Evolutionary conservation across 495 filamentous ascomycete genomes (phyloP).

Genomic region (Tuber calosporum): DNA sequence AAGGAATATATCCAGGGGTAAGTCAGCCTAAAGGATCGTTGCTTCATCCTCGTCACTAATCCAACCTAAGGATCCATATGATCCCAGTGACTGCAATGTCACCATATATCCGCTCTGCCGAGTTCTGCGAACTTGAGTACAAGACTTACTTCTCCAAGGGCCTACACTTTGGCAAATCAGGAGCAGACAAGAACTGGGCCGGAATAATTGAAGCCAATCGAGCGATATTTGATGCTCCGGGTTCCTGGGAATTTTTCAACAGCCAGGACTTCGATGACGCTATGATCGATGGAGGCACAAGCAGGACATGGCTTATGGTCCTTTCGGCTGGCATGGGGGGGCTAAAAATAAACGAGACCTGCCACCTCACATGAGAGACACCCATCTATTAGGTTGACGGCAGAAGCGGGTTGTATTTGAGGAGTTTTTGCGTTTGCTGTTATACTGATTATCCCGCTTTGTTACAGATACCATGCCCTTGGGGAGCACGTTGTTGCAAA

Average conservation of each 20-base stretch:
- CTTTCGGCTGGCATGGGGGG: slow-evolving; percentile 49
- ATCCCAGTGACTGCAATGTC: slow-evolving; percentile 70
- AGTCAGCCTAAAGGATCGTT: background rate
- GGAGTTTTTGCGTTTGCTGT: background rate
- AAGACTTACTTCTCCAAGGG: slow-evolving; percentile 54
- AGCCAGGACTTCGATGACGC: slow-evolving; percentile 54
- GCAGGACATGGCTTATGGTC: slow-evolving; percentile 79
- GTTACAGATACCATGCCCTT: background rate
- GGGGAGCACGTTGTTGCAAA: background rate
- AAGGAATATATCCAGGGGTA: slow-evolving; percentile 72
- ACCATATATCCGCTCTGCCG: slow-evolving; percentile 55
- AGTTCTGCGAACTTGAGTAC: slow-evolving; percentile 81
- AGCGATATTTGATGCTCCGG: slow-evolving; percentile 63
- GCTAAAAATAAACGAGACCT: background rate
- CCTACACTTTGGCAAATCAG: background rate
- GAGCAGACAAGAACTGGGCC: slow-evolving; percentile 58
- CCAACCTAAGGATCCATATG: slow-evolving; percentile 68
- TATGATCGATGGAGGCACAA: slow-evolving; percentile 79
- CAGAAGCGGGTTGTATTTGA: background rate
- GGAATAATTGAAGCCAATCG: slow-evolving; percentile 77
- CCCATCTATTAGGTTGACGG: background rate
- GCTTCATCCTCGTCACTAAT: background rate
- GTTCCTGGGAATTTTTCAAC: slow-evolving; percentile 66
- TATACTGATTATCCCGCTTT: background rate
- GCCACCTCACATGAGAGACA: background rate